phyloP scores from a whole-genome alignment of 768 basidiomycete genomes.

The Phylloporus sp. region DNA sequence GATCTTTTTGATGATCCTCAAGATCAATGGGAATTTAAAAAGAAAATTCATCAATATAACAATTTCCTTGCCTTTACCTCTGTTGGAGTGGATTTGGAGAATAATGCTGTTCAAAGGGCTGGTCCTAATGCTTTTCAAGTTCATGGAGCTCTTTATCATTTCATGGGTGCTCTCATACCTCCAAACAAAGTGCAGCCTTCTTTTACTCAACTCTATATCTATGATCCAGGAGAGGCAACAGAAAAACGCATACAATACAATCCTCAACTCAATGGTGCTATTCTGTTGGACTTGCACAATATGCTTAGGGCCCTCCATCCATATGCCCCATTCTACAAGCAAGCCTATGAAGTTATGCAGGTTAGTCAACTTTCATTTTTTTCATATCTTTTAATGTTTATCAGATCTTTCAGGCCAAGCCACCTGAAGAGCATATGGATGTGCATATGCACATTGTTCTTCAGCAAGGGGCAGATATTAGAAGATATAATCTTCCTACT shows the following conservation, averaged over 20 bases:
- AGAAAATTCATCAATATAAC: slow-evolving; percentile 39
- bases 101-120: slow-evolving; percentile 17
- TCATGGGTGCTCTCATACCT: slow-evolving; percentile 31
- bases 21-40: slow-evolving; percentile 19
- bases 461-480: too few species aligned
- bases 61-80: slow-evolving; percentile 7
- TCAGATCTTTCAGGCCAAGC: slow-evolving; percentile 4
- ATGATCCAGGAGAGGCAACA: slow-evolving; percentile 36
- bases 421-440: not conserved
- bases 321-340: slow-evolving; percentile 29
- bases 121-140: slow-evolving; percentile 18
- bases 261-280: slow-evolving; percentile 12
- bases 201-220: slow-evolving; percentile 41
- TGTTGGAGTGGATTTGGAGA: not conserved
- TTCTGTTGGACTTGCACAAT: slow-evolving; percentile 24
- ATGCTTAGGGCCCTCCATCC: slow-evolving; percentile 19
- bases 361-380: not conserved
- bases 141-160: slow-evolving; percentile 35
- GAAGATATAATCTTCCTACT: too few species aligned
- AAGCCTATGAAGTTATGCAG: slow-evolving; percentile 31
- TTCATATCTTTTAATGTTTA: not conserved
- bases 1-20: slow-evolving; percentile 14
- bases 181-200: slow-evolving; percentile 11
- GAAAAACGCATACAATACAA: slow-evolving; percentile 23
- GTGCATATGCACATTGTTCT: too few species aligned